Evolutionary conservation across 1,284 basidiomycete genomes (phyloP).

Genomic region (Naganishia sp.): DNA sequence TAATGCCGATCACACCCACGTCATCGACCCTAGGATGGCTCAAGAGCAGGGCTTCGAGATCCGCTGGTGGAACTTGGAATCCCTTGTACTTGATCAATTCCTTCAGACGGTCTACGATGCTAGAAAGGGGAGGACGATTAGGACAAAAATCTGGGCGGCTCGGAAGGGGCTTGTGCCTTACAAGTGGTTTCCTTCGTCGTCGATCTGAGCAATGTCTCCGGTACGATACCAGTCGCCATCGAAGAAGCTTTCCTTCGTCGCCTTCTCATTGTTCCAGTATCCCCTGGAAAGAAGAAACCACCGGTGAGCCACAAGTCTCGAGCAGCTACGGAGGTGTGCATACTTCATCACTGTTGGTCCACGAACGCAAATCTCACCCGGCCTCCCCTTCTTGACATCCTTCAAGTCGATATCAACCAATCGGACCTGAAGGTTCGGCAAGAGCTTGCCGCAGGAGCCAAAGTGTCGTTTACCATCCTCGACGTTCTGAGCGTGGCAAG

Average conservation of each 20-base stretch:
- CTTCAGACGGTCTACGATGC: constrained; percentile 60
- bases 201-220: constrained; percentile 68
- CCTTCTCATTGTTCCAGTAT: constrained; percentile 64
- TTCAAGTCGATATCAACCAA: constrained; percentile 59
- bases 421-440: constrained; percentile 76
- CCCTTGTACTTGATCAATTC: constrained; percentile 77
- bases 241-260: constrained; percentile 64
- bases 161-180: constrained; percentile 28
- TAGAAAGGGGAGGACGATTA: constrained; percentile 10
- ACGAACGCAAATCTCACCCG: constrained; percentile 78
- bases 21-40: constrained; percentile 72
- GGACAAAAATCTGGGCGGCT: neutral
- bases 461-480: constrained; percentile 53
- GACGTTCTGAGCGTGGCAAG: constrained; percentile 48
- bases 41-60: constrained; percentile 73
- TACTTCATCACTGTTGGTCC: constrained; percentile 76
- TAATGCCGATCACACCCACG: constrained; percentile 70
- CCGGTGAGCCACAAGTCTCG: neutral
- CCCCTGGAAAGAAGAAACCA: constrained; percentile 51
- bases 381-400: constrained; percentile 58
- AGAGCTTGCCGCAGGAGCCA: constrained; percentile 68
- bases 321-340: neutral
- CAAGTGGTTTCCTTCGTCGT: constrained; percentile 61
- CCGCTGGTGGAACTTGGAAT: constrained; percentile 72
- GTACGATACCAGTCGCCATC: constrained; percentile 75